Evolutionary conservation across 495 filamentous ascomycete genomes (phyloP).

Genomic region (Aspergillus egyptiacus): DNA sequence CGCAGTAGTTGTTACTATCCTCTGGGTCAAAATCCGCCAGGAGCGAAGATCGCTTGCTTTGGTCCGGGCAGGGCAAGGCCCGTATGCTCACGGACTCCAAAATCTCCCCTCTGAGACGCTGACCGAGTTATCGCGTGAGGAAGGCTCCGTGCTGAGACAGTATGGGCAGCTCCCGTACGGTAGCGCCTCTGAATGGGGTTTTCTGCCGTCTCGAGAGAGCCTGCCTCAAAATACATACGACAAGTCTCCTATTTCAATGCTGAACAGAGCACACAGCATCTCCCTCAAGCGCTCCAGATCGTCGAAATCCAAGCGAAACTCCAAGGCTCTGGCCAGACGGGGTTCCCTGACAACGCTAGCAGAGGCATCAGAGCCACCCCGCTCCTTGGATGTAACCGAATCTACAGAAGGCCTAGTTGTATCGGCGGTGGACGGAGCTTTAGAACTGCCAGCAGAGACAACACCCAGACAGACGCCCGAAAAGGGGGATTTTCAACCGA

Average conservation of each 20-base stretch:
- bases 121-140: constrained; percentile 33
- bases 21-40: constrained; percentile 39
- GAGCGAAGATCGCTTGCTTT: constrained; percentile 31
- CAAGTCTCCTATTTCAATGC: constrained; percentile 24
- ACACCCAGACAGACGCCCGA: constrained; percentile 42
- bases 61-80: constrained; percentile 22
- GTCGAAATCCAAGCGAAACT: constrained; percentile 25
- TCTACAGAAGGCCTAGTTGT: constrained; percentile 31
- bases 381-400: constrained; percentile 9
- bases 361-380: constrained; percentile 20
- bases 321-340: constrained; percentile 17
- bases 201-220: constrained; percentile 38
- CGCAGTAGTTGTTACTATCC: constrained; percentile 29
- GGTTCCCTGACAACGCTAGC: constrained; percentile 30
- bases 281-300: constrained; percentile 31
- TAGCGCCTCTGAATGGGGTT: constrained; percentile 37
- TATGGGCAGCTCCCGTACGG: constrained; percentile 38
- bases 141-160: constrained; percentile 29
- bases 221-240: constrained; percentile 19
- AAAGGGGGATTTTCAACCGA: constrained; percentile 21
- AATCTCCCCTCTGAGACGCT: constrained; percentile 30
- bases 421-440: constrained; percentile 36
- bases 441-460: constrained; percentile 38
- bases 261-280: constrained; percentile 27
- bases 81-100: constrained; percentile 20